These are phyloP conservation scores for Exophiala mesophila DNA, from an alignment of 2,329 filamentous ascomycete genomes.

Conservation along the genomic window DNA sequence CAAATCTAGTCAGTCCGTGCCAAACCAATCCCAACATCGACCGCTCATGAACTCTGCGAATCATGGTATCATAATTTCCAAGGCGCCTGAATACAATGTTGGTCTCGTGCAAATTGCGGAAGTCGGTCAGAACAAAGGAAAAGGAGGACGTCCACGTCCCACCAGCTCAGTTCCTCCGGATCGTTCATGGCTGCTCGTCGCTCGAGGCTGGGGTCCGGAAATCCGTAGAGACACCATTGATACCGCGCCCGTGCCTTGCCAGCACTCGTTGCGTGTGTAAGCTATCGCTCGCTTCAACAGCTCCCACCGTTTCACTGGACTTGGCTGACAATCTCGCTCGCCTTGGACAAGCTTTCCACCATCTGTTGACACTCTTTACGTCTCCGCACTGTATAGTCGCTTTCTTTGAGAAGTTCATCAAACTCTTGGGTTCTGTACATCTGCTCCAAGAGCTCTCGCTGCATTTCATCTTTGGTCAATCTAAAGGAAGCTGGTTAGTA, in stretches of 20 bases:
- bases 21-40: background rate
- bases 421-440: slow-evolving; percentile 91
- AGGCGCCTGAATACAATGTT: background rate
- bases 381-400: slow-evolving; percentile 89
- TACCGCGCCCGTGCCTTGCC: too few relatives aligned
- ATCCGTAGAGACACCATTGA: too few relatives aligned
- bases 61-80: background rate
- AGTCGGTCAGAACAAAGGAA: too few relatives aligned
- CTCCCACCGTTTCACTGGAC: slow-evolving; percentile 47
- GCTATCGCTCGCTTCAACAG: too few relatives aligned
- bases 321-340: slow-evolving; percentile 91
- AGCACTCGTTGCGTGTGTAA: too few relatives aligned
- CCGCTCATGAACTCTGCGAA: background rate
- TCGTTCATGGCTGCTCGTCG: too few relatives aligned
- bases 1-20: background rate
- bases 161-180: too few relatives aligned
- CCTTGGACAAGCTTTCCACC: slow-evolving; percentile 86
- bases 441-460: slow-evolving; percentile 90
- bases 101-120: background rate
- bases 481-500: slow-evolving; percentile 43
- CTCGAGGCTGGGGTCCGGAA: too few relatives aligned
- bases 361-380: slow-evolving; percentile 99
- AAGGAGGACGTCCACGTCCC: too few relatives aligned
- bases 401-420: slow-evolving; percentile 94
- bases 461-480: slow-evolving; percentile 97